A percentile compares a stretch with the other conserved stretches of the same genome.
Evolutionary conservation across 768 basidiomycete species (phyloP).

Genomic region (Rhodotorula taiwanensis): DNA sequence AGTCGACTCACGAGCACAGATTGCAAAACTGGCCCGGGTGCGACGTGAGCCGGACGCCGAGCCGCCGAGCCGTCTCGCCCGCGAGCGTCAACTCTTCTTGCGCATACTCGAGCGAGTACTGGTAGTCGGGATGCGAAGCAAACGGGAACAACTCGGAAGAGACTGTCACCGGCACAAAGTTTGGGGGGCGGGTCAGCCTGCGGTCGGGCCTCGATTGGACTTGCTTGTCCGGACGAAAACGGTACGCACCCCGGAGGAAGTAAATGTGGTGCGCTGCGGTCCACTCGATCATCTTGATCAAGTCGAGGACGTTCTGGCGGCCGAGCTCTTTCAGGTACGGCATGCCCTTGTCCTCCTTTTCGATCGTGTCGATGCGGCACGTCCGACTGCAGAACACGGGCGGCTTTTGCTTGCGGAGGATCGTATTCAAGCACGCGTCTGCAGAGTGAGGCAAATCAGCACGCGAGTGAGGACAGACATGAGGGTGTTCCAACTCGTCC

Average conservation of each 20-base stretch:
- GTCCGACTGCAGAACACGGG: conserved; percentile 62
- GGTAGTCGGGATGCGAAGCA: conserved; percentile 70
- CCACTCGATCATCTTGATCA: conserved; percentile 51
- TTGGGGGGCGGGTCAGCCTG: too few species aligned
- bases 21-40: conserved; percentile 78
- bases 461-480: neutral
- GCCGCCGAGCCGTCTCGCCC: conserved; percentile 61
- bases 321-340: conserved; percentile 78
- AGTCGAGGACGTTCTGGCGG: conserved; percentile 55
- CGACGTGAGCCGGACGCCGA: conserved; percentile 70
- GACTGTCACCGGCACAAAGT: conserved; percentile 42
- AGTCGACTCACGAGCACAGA: conserved; percentile 44
- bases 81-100: conserved; percentile 54
- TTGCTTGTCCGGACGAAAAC: neutral
- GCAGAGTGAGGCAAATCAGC: conserved; percentile 44
- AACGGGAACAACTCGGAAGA: conserved; percentile 93
- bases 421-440: conserved; percentile 79
- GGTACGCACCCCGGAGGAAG: conserved; percentile 1
- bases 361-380: conserved; percentile 63
- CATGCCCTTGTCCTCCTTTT: conserved; percentile 60
- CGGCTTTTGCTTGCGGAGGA: conserved; percentile 66
- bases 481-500: too few species aligned
- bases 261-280: conserved; percentile 57
- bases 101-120: conserved; percentile 75
- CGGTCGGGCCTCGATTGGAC: too few species aligned